A percentile compares a stretch with the other conserved stretches of the same genome.
These are phyloP conservation scores for Botrytis elliptica DNA, from an alignment of 2,329 filamentous ascomycete genomes.

Conservation along the genomic window DNA sequence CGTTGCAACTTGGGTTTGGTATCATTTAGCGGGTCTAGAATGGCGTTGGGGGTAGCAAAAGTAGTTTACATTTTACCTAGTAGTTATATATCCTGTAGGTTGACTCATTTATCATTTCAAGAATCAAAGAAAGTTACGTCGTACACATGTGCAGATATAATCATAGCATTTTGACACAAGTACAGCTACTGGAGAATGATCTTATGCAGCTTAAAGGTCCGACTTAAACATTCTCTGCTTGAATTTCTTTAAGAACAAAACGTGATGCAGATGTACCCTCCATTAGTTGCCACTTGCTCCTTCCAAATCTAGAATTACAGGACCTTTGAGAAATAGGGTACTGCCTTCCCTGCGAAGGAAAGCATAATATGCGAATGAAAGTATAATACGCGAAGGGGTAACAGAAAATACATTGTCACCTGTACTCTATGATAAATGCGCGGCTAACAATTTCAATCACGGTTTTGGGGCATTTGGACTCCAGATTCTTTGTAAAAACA, in stretches of 20 bases:
- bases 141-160: background rate
- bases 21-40: conserved; percentile 35
- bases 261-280: background rate
- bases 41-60: conserved; percentile 6
- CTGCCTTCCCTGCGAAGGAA: background rate
- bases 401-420: background rate
- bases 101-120: background rate
- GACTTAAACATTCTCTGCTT: background rate
- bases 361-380: background rate
- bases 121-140: background rate
- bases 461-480: background rate
- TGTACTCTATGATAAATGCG: background rate
- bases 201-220: background rate
- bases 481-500: background rate
- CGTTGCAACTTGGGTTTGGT: background rate
- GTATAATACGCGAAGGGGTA: background rate
- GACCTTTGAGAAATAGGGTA: background rate
- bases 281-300: background rate
- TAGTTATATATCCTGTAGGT: conserved; percentile 1
- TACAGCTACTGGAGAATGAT: background rate
- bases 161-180: background rate
- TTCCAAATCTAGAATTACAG: background rate
- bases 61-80: background rate
- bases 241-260: background rate
- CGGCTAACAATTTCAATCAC: background rate